Evolutionary conservation across 106 monocot genomes (phyloP).

Genomic region (Xerophyta viscosa): DNA sequence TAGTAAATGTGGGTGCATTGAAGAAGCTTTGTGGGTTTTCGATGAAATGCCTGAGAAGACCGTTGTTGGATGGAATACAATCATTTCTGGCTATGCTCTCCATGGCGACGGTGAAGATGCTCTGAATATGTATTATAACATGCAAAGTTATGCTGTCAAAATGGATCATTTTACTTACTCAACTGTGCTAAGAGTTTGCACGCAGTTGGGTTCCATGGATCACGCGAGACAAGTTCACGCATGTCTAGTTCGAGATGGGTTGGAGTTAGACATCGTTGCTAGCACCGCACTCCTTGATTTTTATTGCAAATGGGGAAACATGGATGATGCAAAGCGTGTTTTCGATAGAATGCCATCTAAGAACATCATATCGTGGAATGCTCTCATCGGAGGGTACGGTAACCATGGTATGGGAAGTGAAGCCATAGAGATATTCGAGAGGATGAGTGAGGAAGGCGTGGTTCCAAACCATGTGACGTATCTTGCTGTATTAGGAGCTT

Average conservation of each 20-base stretch:
- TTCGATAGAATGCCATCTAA: constrained; percentile 75
- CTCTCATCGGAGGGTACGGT: constrained; percentile 76
- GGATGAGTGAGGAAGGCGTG: constrained; percentile 48
- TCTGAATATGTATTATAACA: constrained; percentile 67
- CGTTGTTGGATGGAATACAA: constrained; percentile 72
- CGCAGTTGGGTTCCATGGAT: constrained; percentile 63
- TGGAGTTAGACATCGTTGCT: constrained; percentile 48
- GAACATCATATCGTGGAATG: constrained; percentile 91
- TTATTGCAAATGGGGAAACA: constrained; percentile 88
- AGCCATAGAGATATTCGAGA: constrained; percentile 59
- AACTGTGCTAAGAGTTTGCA: constrained; percentile 58
- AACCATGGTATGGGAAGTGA: constrained; percentile 61
- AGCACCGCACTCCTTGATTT: constrained; percentile 77
- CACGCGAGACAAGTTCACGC: constrained; percentile 88
- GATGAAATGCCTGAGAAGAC: constrained; percentile 65
- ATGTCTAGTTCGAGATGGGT: constrained; percentile 58
- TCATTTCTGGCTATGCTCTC: constrained; percentile 72
- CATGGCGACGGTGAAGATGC: constrained; percentile 75
- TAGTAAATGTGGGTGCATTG: constrained; percentile 63
- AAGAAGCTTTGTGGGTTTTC: constrained; percentile 62
- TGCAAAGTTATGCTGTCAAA: constrained; percentile 34
- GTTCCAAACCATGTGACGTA: constrained; percentile 79
- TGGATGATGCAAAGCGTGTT: constrained; percentile 71
- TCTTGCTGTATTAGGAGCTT: constrained; percentile 72
- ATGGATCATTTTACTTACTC: constrained; percentile 95